Conservation (phyloP, 2,329 filamentous ascomycete genomes). For the Xylariaceae sp. region DNA sequence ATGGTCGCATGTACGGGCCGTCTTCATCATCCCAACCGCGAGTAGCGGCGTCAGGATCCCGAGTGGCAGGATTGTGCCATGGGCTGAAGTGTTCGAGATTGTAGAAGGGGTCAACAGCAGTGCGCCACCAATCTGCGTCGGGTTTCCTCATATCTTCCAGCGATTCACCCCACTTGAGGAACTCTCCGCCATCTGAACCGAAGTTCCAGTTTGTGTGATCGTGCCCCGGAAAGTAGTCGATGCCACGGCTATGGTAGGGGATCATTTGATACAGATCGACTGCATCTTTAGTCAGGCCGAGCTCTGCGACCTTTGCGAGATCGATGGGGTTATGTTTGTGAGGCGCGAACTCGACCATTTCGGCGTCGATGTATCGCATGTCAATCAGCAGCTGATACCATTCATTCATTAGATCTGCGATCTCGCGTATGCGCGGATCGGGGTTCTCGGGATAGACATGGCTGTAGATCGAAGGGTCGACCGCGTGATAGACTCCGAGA, state of each 20-base stretch:
- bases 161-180: constrained; percentile 10
- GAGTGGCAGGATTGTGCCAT: neutral
- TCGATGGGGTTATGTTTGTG: constrained; percentile 11
- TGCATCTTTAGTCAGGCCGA: constrained; percentile 12
- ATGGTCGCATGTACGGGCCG: constrained; percentile 19
- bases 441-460: constrained; percentile 9
- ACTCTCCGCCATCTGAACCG: constrained; percentile 9
- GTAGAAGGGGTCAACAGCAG: constrained; percentile 8
- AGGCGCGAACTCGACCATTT: constrained; percentile 10
- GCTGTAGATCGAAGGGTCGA: constrained; percentile 12
- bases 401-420: constrained; percentile 11
- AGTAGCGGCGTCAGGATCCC: constrained; percentile 1
- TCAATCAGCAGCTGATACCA: constrained; percentile 13
- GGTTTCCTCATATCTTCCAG: constrained; percentile 9
- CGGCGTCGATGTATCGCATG: constrained; percentile 12
- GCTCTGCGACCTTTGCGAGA: constrained; percentile 3
- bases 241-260: constrained; percentile 4
- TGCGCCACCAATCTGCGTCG: constrained; percentile 9
- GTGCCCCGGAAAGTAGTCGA: neutral
- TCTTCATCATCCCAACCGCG: constrained; percentile 14
- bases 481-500: constrained; percentile 7
- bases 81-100: constrained; percentile 6
- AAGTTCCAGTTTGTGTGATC: constrained; percentile 12
- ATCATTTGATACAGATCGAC: constrained; percentile 16
- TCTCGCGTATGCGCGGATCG: constrained; percentile 4